phyloP scores from a whole-genome alignment of 1,284 basidiomycete species.

The Pascua guehoae region DNA sequence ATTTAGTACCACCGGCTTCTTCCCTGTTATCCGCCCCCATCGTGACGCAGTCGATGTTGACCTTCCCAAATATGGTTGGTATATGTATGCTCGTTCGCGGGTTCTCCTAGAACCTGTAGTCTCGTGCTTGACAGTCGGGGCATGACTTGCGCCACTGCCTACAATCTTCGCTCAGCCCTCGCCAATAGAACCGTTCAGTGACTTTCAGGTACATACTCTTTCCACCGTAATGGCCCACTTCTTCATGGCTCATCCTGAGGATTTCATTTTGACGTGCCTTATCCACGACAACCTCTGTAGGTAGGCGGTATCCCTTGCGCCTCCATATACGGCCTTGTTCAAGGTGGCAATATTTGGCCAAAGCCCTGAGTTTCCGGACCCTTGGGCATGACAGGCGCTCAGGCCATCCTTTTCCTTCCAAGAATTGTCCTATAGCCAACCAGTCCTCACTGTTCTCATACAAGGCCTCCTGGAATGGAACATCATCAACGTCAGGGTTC shows the following conservation, averaged over 20 bases:
- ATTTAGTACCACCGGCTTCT: not conserved
- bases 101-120: not conserved
- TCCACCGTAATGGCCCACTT: not conserved
- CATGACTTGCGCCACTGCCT: not conserved
- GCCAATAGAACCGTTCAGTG: not conserved
- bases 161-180: not conserved
- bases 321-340: not conserved
- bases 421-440: not conserved
- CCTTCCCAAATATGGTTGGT: not conserved
- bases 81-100: not conserved
- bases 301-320: not conserved
- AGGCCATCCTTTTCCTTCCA: not conserved
- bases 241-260: not conserved
- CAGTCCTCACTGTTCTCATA: not conserved
- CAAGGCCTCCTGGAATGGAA: not conserved
- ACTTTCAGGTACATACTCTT: not conserved
- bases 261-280: not conserved
- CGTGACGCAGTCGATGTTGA: constrained; percentile 7
- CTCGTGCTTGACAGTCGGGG: constrained; percentile 1
- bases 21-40: not conserved
- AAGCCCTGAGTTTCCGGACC: not conserved
- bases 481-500: not conserved
- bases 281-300: not conserved
- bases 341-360: not conserved
- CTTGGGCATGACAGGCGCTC: not conserved